Percentiles rank a stretch among this genome's conserved stretches.
These are phyloP conservation scores for Leucosporidium scottii DNA, from an alignment of 768 basidiomycete species.

Conservation along the genomic window DNA sequence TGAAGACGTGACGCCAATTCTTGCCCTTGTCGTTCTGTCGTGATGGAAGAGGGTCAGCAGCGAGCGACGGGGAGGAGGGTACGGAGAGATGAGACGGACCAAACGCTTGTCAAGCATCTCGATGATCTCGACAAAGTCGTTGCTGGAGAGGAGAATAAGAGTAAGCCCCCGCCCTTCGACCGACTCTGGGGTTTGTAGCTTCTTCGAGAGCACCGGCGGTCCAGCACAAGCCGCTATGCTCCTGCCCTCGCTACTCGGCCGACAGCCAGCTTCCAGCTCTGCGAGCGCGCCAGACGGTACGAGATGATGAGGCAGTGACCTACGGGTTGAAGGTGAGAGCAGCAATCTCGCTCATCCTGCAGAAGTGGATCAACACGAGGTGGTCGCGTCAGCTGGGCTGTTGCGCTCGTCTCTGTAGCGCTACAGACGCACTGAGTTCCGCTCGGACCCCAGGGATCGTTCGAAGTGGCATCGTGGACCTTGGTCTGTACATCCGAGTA, in stretches of 20 bases:
- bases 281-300: too few species aligned
- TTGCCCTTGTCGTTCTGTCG: conserved; percentile 85
- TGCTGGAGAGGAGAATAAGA: conserved; percentile 47
- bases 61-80: too few species aligned
- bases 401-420: too few species aligned
- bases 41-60: background rate
- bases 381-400: background rate
- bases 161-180: background rate
- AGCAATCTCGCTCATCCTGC: conserved; percentile 89
- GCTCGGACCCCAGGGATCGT: conserved; percentile 91
- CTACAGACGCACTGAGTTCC: conserved; percentile 54
- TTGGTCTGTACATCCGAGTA: conserved; percentile 89
- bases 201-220: background rate
- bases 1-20: conserved; percentile 99
- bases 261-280: background rate
- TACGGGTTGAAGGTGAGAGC: conserved; percentile 96
- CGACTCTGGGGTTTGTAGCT: background rate
- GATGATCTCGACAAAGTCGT: conserved; percentile 98
- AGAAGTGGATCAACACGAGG: background rate
- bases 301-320: conserved; percentile 38
- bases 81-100: conserved; percentile 25
- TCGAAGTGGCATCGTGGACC: conserved; percentile 58
- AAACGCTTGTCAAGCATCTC: conserved; percentile 98
- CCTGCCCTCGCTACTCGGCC: background rate
- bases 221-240: background rate